Evolutionary conservation across 225 moss, liverwort and hornwort genomes (phyloP).

Genomic region (Pseudisothecium myosuroides): DNA sequence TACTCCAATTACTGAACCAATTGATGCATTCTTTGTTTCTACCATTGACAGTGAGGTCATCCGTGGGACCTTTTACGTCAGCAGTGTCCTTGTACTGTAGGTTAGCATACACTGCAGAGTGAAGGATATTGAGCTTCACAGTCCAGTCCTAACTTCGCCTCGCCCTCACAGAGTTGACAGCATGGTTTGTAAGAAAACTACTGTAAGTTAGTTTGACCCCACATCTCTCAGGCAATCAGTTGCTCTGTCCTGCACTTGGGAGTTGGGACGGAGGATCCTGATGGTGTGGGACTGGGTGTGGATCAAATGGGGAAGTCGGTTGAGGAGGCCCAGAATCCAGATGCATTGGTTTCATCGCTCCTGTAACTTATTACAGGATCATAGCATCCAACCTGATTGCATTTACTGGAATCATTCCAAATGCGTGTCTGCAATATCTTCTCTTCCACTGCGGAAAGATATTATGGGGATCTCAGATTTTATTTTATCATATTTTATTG

Average conservation of each 20-base stretch:
- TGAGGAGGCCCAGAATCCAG: neutral
- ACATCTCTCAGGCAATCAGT: neutral
- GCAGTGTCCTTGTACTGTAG: too few species aligned
- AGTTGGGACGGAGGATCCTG: neutral
- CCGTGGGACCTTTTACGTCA: accelerated
- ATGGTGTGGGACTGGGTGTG: neutral
- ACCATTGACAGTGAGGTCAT: neutral
- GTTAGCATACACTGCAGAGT: too few species aligned
- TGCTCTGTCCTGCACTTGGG: neutral
- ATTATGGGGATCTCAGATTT: neutral
- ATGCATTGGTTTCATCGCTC: neutral
- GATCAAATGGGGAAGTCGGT: neutral
- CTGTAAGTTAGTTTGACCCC: neutral
- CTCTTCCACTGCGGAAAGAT: neutral
- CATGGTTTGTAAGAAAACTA: neutral
- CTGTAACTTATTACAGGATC: neutral
- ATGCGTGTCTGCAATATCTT: neutral
- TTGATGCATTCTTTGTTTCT: too few species aligned
- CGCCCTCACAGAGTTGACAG: neutral
- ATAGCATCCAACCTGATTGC: neutral
- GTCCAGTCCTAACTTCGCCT: neutral
- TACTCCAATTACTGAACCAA: neutral
- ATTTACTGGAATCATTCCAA: neutral
- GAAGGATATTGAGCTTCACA: neutral
- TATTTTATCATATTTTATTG: neutral